phyloP scores from a whole-genome alignment of 495 filamentous ascomycete genomes.

The Geoglossum glabrum region DNA sequence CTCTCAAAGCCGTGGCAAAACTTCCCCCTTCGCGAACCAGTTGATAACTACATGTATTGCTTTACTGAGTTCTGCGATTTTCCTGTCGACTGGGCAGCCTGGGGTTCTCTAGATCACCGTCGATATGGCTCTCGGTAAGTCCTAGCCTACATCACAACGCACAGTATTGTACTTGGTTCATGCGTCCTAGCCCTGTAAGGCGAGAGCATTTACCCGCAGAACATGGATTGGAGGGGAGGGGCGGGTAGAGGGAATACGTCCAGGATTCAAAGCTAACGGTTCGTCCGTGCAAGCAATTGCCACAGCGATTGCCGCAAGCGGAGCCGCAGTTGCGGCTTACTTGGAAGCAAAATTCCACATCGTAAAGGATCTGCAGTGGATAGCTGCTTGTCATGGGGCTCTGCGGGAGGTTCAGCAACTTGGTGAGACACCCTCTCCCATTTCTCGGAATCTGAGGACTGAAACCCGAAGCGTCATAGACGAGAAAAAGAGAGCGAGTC shows the following conservation, averaged over 20 bases:
- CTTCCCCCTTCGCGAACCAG: background rate
- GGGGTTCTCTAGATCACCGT: background rate
- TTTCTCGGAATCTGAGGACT: background rate
- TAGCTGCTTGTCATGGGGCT: slow-evolving; percentile 16
- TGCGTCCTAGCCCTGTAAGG: background rate
- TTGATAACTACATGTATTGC: background rate
- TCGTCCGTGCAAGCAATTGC: slow-evolving; percentile 16
- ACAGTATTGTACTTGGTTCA: too few relatives aligned
- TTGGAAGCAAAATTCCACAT: slow-evolving; percentile 52
- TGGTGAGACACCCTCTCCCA: slow-evolving; percentile 13
- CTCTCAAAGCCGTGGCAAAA: background rate
- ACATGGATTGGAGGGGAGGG: background rate
- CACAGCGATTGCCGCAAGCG: slow-evolving; percentile 27
- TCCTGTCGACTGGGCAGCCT: background rate
- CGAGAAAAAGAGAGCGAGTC: slow-evolving; percentile 28
- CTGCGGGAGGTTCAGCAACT: slow-evolving; percentile 21
- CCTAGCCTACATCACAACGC: background rate
- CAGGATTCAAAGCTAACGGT: background rate
- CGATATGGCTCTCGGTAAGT: background rate
- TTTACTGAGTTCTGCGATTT: background rate
- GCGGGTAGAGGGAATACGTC: background rate
- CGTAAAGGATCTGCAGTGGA: slow-evolving; percentile 30
- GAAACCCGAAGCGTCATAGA: slow-evolving; percentile 16
- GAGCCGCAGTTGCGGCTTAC: slow-evolving; percentile 33
- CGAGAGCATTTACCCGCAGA: background rate